Conservation (phyloP, 2,329 filamentous ascomycete genomes). For the Neonectria faginata region DNA sequence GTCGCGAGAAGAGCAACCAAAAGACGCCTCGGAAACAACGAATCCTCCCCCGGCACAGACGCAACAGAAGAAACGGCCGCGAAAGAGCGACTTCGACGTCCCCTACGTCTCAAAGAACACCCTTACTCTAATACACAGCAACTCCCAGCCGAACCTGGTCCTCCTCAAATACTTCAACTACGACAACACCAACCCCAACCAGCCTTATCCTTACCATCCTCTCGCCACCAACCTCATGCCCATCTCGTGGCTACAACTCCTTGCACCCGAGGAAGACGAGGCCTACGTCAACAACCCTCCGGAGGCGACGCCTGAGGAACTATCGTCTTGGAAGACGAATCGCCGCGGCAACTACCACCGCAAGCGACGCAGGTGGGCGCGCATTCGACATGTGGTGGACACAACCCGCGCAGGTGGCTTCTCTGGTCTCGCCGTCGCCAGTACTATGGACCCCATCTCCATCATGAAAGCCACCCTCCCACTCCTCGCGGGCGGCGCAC, state of each 20-base stretch:
- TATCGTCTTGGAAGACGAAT: slow-evolving; percentile 81
- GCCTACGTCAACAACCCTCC: slow-evolving; percentile 77
- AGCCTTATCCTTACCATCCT: slow-evolving; percentile 74
- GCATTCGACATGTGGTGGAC: slow-evolving; percentile 78
- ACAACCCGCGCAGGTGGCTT: slow-evolving; percentile 81
- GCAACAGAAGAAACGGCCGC: slow-evolving; percentile 44
- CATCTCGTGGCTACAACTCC: slow-evolving; percentile 91
- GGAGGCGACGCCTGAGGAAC: slow-evolving; percentile 66
- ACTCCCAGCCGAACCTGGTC: slow-evolving; percentile 87
- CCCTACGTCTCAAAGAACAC: slow-evolving; percentile 79
- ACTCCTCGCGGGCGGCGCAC: slow-evolving; percentile 83
- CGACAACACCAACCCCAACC: slow-evolving; percentile 75
- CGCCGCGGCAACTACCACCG: slow-evolving; percentile 88
- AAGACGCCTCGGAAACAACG: slow-evolving; percentile 24
- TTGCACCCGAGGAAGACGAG: slow-evolving; percentile 79
- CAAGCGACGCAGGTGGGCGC: slow-evolving; percentile 86
- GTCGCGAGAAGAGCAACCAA: slow-evolving; percentile 21
- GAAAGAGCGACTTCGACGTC: slow-evolving; percentile 66
- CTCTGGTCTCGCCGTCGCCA: slow-evolving; percentile 85
- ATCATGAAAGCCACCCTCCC: slow-evolving; percentile 82
- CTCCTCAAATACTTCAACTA: slow-evolving; percentile 91
- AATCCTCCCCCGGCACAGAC: slow-evolving; percentile 27
- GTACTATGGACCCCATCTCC: slow-evolving; percentile 81
- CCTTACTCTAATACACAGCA: slow-evolving; percentile 82
- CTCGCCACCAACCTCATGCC: slow-evolving; percentile 84